A percentile compares a stretch with the other conserved stretches of the same genome.
These are phyloP conservation scores for Mortierella antarctica DNA, from an alignment of 192 early-diverging fungal genomes.

Conservation along the genomic window DNA sequence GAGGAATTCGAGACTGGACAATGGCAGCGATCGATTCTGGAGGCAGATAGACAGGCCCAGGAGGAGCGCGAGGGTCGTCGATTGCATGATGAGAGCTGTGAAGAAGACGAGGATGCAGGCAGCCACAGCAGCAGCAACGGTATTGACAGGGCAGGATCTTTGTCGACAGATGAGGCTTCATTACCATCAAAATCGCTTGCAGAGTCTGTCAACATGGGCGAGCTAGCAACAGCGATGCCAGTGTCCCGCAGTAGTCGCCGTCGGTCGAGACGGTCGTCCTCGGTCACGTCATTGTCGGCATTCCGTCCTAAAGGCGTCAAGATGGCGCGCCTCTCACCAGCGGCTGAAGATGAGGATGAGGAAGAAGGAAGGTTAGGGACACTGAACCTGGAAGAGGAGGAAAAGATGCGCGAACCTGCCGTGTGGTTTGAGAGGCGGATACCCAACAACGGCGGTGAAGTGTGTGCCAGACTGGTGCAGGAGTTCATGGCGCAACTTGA, in stretches of 20 bases:
- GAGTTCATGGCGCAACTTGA: slow-evolving; percentile 36
- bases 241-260: background rate
- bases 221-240: background rate
- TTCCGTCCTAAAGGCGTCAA: slow-evolving; percentile 19
- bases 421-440: slow-evolving; percentile 46
- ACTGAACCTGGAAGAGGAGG: background rate
- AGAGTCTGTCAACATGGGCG: background rate
- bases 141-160: slow-evolving; percentile 3
- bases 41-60: slow-evolving; percentile 48
- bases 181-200: slow-evolving; percentile 58
- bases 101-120: background rate
- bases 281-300: slow-evolving; percentile 31
- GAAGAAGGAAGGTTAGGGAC: background rate
- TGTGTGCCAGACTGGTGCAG: slow-evolving; percentile 35
- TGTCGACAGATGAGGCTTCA: slow-evolving; percentile 62
- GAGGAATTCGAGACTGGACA: slow-evolving; percentile 66
- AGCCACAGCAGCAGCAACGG: background rate
- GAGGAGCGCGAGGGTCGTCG: slow-evolving; percentile 30
- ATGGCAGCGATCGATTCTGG: slow-evolving; percentile 61
- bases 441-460: slow-evolving; percentile 41
- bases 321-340: slow-evolving; percentile 24
- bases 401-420: background rate
- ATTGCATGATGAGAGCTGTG: slow-evolving; percentile 6
- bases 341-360: background rate
- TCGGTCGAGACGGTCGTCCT: slow-evolving; percentile 12